Conservation (phyloP, 306 rosid genomes). For the Cercis canadensis region DNA sequence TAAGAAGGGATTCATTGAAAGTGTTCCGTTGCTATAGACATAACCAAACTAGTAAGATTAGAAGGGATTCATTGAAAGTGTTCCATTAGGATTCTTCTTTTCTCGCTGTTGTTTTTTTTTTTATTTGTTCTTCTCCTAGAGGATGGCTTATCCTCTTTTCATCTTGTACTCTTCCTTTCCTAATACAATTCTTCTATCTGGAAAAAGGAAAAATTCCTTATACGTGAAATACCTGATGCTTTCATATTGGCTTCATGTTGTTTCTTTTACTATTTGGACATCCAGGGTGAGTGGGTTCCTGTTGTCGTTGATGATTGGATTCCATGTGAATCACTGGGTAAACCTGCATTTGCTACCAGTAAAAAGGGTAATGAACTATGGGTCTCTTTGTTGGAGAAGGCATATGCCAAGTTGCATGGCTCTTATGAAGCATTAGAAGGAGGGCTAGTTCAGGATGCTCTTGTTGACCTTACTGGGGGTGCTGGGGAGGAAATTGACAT, state of each 20-base stretch:
- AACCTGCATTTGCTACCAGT: constrained; percentile 98
- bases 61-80: no score
- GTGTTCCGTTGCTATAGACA: no score
- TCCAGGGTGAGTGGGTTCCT: constrained; percentile 98
- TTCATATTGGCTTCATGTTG: neutral
- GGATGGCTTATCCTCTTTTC: no score
- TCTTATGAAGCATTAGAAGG: constrained; percentile 99
- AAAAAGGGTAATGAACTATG: constrained; percentile 91
- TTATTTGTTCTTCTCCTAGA: no score
- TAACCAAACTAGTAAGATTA: no score
- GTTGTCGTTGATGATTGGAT: constrained; percentile 99
- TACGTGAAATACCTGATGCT: constrained; percentile 5
- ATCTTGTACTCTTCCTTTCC: no score
- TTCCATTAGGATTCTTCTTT: neutral
- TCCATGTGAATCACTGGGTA: constrained; percentile 94
- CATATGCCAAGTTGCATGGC: constrained; percentile 99
- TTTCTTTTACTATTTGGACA: constrained; percentile 7
- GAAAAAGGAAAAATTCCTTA: no score
- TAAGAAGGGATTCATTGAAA: no score
- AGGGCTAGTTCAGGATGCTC: constrained; percentile 99
- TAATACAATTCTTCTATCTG: no score
- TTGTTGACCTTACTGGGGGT: constrained; percentile 99
- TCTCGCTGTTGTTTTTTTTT: no score
- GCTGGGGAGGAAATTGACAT: constrained; percentile 99
- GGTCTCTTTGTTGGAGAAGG: constrained; percentile 99